Evolutionary conservation across 225 moss, liverwort and hornwort genomes (phyloP).

Genomic region (Thuidium tamariscinum): DNA sequence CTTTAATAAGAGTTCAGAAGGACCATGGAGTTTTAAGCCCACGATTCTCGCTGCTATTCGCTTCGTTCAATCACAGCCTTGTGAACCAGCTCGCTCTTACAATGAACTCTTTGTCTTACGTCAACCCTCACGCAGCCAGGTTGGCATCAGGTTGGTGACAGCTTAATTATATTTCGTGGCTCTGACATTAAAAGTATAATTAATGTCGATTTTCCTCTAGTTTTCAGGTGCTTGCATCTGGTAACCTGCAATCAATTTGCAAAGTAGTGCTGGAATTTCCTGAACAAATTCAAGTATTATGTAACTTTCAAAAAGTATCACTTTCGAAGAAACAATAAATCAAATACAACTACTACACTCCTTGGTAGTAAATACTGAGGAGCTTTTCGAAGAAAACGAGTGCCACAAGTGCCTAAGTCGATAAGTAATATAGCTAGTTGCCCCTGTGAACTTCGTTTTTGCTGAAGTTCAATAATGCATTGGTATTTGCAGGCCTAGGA

Average conservation of each 20-base stretch:
- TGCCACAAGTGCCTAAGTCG: not conserved
- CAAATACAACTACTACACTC: not conserved
- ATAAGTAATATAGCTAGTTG: not conserved
- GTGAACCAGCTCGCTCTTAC: constrained; percentile 26
- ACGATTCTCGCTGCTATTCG: constrained; percentile 31
- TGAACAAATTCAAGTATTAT: not conserved
- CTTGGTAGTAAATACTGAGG: not conserved
- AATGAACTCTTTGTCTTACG: constrained; percentile 10
- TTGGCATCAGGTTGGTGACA: constrained; percentile 29
- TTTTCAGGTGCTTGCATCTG: not conserved
- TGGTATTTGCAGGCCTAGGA: constrained; percentile 26
- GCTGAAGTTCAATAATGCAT: not conserved
- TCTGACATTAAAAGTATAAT: not conserved
- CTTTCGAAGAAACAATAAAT: not conserved
- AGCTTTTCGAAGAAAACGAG: not conserved
- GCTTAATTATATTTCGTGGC: not conserved
- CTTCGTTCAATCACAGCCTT: constrained; percentile 46
- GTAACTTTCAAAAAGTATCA: not conserved
- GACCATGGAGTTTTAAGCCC: constrained; percentile 33
- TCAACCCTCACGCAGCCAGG: constrained; percentile 12
- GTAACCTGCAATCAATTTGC: not conserved
- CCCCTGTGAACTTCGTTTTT: not conserved
- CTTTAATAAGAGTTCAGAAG: constrained; percentile 19
- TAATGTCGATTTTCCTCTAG: not conserved
- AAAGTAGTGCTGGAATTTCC: not conserved